Base-by-base conservation (phyloP, 208 protist genomes). In the Herpetomonas tarakana region DNA sequence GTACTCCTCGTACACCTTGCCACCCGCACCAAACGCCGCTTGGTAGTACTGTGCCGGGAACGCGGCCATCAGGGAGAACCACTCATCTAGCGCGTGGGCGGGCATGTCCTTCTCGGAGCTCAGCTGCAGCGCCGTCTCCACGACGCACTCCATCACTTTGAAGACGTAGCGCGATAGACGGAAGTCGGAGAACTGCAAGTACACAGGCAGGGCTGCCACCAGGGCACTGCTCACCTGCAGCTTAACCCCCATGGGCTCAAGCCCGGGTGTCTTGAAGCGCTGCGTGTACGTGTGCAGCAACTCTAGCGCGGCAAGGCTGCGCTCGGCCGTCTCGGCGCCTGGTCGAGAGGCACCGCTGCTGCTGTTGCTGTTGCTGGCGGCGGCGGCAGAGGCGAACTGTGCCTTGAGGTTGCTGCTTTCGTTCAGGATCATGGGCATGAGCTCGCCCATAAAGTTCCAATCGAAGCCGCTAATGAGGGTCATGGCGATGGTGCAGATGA, bases 111-210 rank as follows among this genome's bases (percentile, higher is more conserved):
- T 71, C 7, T 56, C 39, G 16, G 50, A 65, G 2, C 50, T 77
- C 30, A 72, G 58, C 65, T 91, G 75, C 61, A 93, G 66, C 6
- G 70, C 68, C 19, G 68, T 86, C 67, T 86, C 78, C 28, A 81
- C 73, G 12, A 91, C 71, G 47, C 89, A 92, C 60, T 96, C 81
- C 62, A 85, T 82, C 26, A 83, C 51, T 52, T 96, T 96, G 27
- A 96, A 78, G 3, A 81, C 65, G n/a, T 85, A 52, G 28, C 83
- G 86, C 19, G 74, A 78, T 7, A 96, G 72, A 0, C 74, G 72
- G 52, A 89, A 71, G 51, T 91, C 81, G n/a, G 78, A 55, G 69
- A 90, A 85, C 16, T 72, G 72, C 16, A 86, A 41, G 65, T 86
- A 96, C 25, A 60, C 29, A 1, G 81, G 74, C 29, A 96, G 72